Percentiles rank a stretch among this genome's conserved stretches.
phyloP scores from a whole-genome alignment of 202 grass and related monocot genomes.

The Dendrocalamus latiflorus region DNA sequence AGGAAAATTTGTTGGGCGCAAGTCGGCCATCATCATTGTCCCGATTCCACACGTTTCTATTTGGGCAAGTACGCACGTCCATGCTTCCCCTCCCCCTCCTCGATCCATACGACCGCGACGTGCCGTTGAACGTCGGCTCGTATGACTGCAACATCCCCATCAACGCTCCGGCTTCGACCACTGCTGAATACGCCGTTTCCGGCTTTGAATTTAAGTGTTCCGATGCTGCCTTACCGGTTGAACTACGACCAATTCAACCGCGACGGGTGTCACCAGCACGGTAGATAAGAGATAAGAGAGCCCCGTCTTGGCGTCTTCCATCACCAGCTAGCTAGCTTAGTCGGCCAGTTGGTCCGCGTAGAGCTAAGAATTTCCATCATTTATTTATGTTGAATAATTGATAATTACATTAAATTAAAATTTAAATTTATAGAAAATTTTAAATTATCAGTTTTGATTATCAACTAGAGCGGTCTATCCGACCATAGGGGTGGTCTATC shows the following conservation, averaged over 20 bases:
- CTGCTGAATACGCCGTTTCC: neutral
- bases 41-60: constrained; percentile 27
- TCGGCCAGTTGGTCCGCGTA: no score
- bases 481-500: no score
- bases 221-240: neutral
- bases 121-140: neutral
- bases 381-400: no score
- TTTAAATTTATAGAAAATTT: no score
- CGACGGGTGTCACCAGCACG: constrained; percentile 11
- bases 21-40: neutral
- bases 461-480: no score
- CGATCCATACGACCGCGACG: neutral
- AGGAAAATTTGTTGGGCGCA: neutral
- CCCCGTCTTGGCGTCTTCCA: no score
- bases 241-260: constrained; percentile 7
- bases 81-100: neutral
- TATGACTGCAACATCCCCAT: neutral
- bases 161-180: neutral
- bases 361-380: no score
- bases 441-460: no score
- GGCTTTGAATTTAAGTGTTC: neutral
- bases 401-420: no score
- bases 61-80: neutral
- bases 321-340: no score
- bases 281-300: neutral